Conservation (phyloP, 2,329 filamentous ascomycete genomes). For the Fusarium sp. region DNA sequence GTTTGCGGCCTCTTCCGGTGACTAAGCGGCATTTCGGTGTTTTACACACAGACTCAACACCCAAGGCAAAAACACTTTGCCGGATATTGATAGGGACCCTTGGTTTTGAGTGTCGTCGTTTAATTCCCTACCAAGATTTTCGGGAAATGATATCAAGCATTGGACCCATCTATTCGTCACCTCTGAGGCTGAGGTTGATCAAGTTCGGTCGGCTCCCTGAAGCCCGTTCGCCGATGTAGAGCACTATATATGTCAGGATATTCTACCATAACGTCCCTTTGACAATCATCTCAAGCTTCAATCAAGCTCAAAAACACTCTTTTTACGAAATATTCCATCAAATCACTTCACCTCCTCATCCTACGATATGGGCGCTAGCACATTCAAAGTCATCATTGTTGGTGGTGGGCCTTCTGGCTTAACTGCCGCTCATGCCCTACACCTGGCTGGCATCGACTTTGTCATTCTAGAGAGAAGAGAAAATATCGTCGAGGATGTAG, state of each 20-base stretch:
- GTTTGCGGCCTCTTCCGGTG: not conserved
- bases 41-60: not conserved
- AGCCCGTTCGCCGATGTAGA: not conserved
- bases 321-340: not conserved
- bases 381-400: slow-evolving; percentile 44
- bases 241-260: not conserved
- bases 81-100: not conserved
- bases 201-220: not conserved
- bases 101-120: not conserved
- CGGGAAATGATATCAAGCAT: not conserved
- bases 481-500: slow-evolving; percentile 7
- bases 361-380: not conserved
- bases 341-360: not conserved
- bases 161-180: not conserved
- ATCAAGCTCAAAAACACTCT: not conserved
- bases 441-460: slow-evolving; percentile 47
- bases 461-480: slow-evolving; percentile 46
- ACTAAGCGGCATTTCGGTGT: not conserved
- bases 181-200: not conserved
- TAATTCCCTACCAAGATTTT: not conserved
- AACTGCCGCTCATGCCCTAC: slow-evolving; percentile 46
- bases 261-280: not conserved
- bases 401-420: slow-evolving; percentile 48
- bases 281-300: not conserved
- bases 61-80: not conserved